Conservation (phyloP, 345 rosid genomes). For the Theobroma cacao region DNA sequence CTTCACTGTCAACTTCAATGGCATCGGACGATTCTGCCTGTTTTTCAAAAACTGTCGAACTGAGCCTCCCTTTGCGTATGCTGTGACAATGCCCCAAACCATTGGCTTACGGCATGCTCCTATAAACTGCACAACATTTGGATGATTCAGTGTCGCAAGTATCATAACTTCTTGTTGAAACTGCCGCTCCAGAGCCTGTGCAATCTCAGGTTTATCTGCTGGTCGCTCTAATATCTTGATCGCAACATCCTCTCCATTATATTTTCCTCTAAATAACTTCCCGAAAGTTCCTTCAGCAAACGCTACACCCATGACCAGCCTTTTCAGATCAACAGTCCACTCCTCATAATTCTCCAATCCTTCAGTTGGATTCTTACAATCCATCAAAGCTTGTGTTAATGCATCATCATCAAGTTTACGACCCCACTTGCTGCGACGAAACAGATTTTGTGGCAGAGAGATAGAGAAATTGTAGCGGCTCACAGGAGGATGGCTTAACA, state of each 20-base stretch:
- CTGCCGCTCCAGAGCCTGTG: constrained; percentile 37
- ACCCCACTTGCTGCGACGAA: constrained; percentile 46
- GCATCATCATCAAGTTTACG: constrained; percentile 59
- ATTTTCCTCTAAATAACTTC: constrained; percentile 44
- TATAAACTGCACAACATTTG: constrained; percentile 33
- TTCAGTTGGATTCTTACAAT: constrained; percentile 38
- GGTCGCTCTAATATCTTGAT: constrained; percentile 41
- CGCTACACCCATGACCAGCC: constrained; percentile 52
- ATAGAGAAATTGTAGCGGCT: too few species aligned
- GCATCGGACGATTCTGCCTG: constrained; percentile 44
- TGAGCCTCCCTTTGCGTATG: constrained; percentile 44
- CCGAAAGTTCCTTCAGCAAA: constrained; percentile 73
- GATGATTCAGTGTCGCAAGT: constrained; percentile 34
- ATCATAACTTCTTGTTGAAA: constrained; percentile 43
- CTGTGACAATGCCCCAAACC: constrained; percentile 47
- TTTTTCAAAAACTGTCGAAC: constrained; percentile 35
- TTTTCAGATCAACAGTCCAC: constrained; percentile 61
- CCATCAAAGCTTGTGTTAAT: constrained; percentile 56
- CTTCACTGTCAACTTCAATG: constrained; percentile 40
- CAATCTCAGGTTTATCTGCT: constrained; percentile 29
- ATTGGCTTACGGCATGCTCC: constrained; percentile 38
- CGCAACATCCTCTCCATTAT: constrained; percentile 48
- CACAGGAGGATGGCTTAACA: constrained; percentile 53
- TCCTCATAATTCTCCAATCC: constrained; percentile 51
- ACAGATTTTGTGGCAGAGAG: constrained; percentile 37